Evolutionary conservation across 2,329 filamentous ascomycete species (phyloP).

Genomic region (Dactylellina sp.): DNA sequence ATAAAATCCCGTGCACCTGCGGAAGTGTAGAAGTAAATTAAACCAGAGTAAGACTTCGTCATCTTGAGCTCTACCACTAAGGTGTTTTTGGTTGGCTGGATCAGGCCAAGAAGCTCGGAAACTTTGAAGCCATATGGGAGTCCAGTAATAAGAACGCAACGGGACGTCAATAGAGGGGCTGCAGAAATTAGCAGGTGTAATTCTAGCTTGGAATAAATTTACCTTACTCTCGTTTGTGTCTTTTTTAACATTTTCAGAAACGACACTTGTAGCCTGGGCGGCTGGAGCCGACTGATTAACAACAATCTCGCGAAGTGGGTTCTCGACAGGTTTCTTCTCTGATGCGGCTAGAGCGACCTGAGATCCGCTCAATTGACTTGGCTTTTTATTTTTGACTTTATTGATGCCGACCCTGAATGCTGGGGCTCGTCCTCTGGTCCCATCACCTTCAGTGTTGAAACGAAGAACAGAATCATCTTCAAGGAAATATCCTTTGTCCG

Average conservation of each 20-base stretch:
- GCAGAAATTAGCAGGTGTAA: background rate
- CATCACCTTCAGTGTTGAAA: slow-evolving; percentile 24
- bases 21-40: slow-evolving; percentile 23
- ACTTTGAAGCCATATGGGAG: slow-evolving; percentile 35
- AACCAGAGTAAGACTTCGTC: slow-evolving; percentile 15
- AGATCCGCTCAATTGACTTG: background rate
- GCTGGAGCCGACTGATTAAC: background rate
- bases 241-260: background rate
- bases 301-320: background rate
- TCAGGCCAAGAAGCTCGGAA: slow-evolving; percentile 31
- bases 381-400: slow-evolving; percentile 1
- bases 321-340: background rate
- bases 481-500: slow-evolving; percentile 24
- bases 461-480: slow-evolving; percentile 25
- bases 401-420: slow-evolving; percentile 12
- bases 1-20: slow-evolving; percentile 35
- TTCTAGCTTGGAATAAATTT: background rate
- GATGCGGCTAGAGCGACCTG: background rate
- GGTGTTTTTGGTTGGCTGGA: slow-evolving; percentile 32
- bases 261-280: background rate
- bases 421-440: slow-evolving; percentile 9
- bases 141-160: slow-evolving; percentile 24
- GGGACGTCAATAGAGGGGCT: background rate
- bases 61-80: slow-evolving; percentile 34
- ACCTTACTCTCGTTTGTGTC: background rate